Base-by-base conservation (phyloP, 2,329 filamentous ascomycete genomes). In the Fusarium sp. region DNA sequence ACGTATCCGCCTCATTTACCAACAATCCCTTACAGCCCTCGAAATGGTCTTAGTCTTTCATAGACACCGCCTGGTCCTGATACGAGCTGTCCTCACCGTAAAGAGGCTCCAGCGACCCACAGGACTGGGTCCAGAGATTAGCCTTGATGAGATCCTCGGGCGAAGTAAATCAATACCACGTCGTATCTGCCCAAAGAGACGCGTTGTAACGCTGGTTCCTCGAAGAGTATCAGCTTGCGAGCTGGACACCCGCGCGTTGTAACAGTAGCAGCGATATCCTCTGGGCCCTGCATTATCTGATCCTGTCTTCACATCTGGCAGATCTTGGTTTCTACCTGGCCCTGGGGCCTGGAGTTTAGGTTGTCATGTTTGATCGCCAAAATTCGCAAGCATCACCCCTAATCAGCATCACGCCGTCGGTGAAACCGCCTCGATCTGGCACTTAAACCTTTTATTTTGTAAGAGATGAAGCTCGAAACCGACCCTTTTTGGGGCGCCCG, bases 101-200 rank as follows among this genome's bases (percentile, higher is more conserved):
- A 63, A 48, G 51, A 49, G 44, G 51, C 59, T 57, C 41, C 18
- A 44, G 58, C 38, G 66, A 60, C 70, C 71, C 71, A 73, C 67
- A 55, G 52, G 44, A 63, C 51, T 70, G 66, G 57, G 62, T 42
- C 55, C 44, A 47, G 66, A 41, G 48, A 71, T 68, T 57, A 61
- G 20, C 54, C 52, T 65, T 38, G 60, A 75, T 77, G 75, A 73
- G 65, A 76, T 75, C 45, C 61, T 63, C 58, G 44, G 54, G 63
- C 55, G 51, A 52, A 70, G 51, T 56, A 71, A 60, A 63, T 63
- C 63, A 70, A 63, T 67, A 63, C 65, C 69, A 64, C 20, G 66
- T 74, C 55, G 65, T 51, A 67, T 60, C 39, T 52, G 41, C 33
- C 39, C 31, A 28, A 18, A 54, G 47, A 42, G 26, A 54, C 66